Conservation (phyloP, 306 rosid species). For the Malus sylvestris region DNA sequence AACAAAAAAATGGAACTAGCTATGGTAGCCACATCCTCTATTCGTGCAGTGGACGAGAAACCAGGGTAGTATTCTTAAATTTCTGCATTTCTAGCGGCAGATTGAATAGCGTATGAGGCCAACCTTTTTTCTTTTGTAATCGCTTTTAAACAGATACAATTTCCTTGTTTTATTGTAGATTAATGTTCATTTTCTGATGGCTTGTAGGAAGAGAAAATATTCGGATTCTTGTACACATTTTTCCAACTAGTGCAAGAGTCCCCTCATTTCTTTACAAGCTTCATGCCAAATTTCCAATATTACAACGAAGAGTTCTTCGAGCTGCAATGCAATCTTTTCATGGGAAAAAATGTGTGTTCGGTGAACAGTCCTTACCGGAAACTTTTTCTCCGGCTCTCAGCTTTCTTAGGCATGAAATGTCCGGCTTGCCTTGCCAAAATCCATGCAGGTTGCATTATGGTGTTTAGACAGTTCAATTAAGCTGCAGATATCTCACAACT, state of each 20-base stretch:
- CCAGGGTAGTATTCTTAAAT: background rate
- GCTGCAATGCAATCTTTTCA: constrained; percentile 1
- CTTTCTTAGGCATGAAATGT: too few species aligned
- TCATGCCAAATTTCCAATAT: background rate
- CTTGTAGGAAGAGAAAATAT: background rate
- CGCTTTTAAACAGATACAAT: background rate
- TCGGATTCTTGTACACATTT: background rate
- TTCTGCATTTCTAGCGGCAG: constrained; percentile 16
- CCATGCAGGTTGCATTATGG: background rate
- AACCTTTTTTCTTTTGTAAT: background rate
- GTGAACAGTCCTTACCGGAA: background rate
- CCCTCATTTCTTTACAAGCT: background rate
- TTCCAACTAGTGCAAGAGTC: background rate
- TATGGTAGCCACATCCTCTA: constrained; percentile 18
- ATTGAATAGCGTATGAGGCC: background rate
- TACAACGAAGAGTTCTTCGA: background rate
- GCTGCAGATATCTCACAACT: background rate
- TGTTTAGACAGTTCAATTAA: background rate
- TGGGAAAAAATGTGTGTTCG: background rate
- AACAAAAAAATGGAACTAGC: constrained; percentile 35
- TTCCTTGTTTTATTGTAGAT: background rate
- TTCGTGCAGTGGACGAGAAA: background rate
- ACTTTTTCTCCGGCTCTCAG: background rate
- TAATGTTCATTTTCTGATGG: background rate
- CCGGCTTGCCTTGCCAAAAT: background rate